A percentile compares a stretch with the other conserved stretches of the same genome.
phyloP scores from a whole-genome alignment of 495 filamentous ascomycete species.

The Xylaria flabelliformis region DNA sequence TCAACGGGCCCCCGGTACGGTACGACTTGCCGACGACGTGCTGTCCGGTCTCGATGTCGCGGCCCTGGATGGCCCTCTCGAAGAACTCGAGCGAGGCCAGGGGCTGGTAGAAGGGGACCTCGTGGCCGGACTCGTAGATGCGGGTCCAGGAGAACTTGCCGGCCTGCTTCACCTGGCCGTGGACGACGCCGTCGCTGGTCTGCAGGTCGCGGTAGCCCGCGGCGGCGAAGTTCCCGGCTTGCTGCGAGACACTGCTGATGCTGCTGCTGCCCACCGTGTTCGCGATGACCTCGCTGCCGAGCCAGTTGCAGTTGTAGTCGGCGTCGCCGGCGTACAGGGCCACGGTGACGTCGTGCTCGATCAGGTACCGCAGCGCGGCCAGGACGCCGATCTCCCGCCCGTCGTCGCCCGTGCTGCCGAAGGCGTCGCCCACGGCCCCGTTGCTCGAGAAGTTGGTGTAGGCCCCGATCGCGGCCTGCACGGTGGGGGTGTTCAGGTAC shows the following conservation, averaged over 20 bases:
- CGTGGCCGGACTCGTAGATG: slow-evolving; percentile 70
- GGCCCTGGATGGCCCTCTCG: slow-evolving; percentile 60
- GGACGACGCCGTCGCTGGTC: slow-evolving; percentile 61
- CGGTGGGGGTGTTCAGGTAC: slow-evolving; percentile 64
- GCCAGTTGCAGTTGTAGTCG: slow-evolving; percentile 69
- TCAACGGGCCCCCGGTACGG: slow-evolving; percentile 55
- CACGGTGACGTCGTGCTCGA: slow-evolving; percentile 58
- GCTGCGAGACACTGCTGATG: too few relatives aligned
- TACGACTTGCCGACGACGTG: slow-evolving; percentile 44
- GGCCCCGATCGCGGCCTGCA: slow-evolving; percentile 66
- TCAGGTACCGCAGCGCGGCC: slow-evolving; percentile 54
- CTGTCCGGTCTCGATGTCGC: slow-evolving; percentile 67
- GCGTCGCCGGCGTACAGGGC: slow-evolving; percentile 66
- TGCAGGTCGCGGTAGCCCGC: slow-evolving; percentile 63
- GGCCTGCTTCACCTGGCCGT: slow-evolving; percentile 68
- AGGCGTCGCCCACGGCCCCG: slow-evolving; percentile 55
- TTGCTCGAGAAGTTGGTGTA: slow-evolving; percentile 63
- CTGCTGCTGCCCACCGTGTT: slow-evolving; percentile 48
- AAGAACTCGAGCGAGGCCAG: slow-evolving; percentile 65
- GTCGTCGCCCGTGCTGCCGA: slow-evolving; percentile 64
- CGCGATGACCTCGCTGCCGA: slow-evolving; percentile 61
- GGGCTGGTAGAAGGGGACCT: slow-evolving; percentile 75
- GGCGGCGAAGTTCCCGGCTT: slow-evolving; percentile 47
- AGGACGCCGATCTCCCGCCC: slow-evolving; percentile 58
- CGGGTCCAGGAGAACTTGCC: slow-evolving; percentile 68